Percentiles rank a stretch among this genome's conserved stretches.
phyloP scores from a whole-genome alignment of 257 asterid genomes.

The Echium plantagineum region DNA sequence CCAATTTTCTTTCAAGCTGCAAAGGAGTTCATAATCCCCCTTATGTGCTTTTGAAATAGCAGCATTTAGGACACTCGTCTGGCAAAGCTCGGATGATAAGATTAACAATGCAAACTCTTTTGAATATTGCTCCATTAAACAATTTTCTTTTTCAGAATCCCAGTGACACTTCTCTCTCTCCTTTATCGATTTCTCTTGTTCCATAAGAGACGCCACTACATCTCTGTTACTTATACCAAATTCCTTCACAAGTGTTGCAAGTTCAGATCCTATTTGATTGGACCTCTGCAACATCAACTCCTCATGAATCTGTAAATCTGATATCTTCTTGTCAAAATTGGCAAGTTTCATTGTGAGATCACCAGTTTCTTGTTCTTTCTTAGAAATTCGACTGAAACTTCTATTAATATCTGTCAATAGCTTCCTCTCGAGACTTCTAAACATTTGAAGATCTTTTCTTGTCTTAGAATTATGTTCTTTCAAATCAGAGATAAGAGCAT shows the following conservation, averaged over 20 bases:
- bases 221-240: conserved; percentile 49
- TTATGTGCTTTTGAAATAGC: conserved; percentile 24
- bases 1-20: conserved; percentile 38
- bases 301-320: conserved; percentile 59
- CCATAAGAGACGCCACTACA: conserved; percentile 37
- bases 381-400: conserved; percentile 52
- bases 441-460: conserved; percentile 70
- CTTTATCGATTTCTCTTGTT: conserved; percentile 50
- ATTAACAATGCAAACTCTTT: conserved; percentile 50
- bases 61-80: conserved; percentile 28
- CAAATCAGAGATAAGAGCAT: conserved; percentile 52
- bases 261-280: conserved; percentile 63
- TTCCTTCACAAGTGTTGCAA: conserved; percentile 56
- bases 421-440: conserved; percentile 70
- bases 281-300: conserved; percentile 78
- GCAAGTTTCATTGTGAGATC: conserved; percentile 48
- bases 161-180: conserved; percentile 39
- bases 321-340: conserved; percentile 60
- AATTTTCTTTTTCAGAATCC: conserved; percentile 41
- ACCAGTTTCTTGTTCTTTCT: conserved; percentile 67
- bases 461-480: conserved; percentile 61
- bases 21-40: conserved; percentile 33
- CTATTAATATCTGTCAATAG: conserved; percentile 62
- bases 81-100: conserved; percentile 48
- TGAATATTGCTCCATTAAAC: conserved; percentile 35